Evolutionary conservation across 495 filamentous ascomycete genomes (phyloP).

Genomic region (Annulohypoxylon nitens): DNA sequence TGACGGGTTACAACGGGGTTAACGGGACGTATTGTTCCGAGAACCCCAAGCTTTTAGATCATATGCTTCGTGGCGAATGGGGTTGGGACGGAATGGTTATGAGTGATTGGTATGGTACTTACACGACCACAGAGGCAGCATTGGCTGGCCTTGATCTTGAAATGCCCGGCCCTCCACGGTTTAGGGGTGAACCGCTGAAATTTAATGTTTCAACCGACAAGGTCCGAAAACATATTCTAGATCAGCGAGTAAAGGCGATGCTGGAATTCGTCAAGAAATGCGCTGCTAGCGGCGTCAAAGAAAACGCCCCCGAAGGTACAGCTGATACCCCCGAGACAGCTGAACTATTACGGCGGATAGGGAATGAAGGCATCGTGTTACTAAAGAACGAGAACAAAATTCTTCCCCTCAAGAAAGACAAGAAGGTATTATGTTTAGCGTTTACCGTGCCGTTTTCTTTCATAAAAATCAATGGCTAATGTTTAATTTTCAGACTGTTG

Average conservation of each 20-base stretch:
- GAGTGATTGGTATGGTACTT: conserved; percentile 81
- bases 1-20: conserved; percentile 82
- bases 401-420: conserved; percentile 74
- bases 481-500: conserved; percentile 57
- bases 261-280: conserved; percentile 72
- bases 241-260: conserved; percentile 73
- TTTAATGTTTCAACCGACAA: conserved; percentile 71
- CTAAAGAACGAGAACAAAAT: conserved; percentile 78
- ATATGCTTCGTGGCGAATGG: conserved; percentile 78
- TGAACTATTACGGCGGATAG: conserved; percentile 70
- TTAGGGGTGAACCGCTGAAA: conserved; percentile 70
- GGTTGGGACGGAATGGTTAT: conserved; percentile 76
- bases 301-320: conserved; percentile 60
- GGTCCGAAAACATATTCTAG: conserved; percentile 68
- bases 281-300: conserved; percentile 66
- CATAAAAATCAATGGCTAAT: conserved; percentile 12
- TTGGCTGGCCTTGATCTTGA: conserved; percentile 80
- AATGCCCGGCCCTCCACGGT: conserved; percentile 78
- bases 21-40: conserved; percentile 79
- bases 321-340: conserved; percentile 61
- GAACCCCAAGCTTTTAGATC: conserved; percentile 71
- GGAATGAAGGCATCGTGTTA: conserved; percentile 76
- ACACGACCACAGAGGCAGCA: conserved; percentile 74
- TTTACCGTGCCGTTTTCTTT: neutral
- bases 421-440: conserved; percentile 56